Evolutionary conservation across 257 asterid species (phyloP), one percentile per base, ranked within the genome.

Genomic region (Solanum ossicruentum): DNA sequence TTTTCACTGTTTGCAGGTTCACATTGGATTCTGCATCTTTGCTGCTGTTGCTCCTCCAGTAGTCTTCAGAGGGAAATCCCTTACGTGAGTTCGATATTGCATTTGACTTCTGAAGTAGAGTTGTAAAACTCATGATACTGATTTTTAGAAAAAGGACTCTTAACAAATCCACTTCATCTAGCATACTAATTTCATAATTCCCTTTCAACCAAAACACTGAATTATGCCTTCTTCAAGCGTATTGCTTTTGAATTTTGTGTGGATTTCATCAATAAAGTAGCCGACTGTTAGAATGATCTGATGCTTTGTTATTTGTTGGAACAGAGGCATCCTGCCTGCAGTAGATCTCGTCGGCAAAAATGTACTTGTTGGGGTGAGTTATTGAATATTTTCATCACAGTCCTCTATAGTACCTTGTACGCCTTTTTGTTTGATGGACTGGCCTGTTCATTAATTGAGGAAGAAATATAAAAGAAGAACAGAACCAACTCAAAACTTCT

Each of bases 11-110:
- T 51, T 91, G 83, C 95, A 96, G 99, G 93, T 96, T 89, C 99
- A 96, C 88, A 93, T 96, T 63, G 93, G 84, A 90, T 96, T 96
- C 89, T 92, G 94, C 86, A 87, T 96, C 83, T 96, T 96, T 87
- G 93, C 99, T 20, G 97, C 99, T 10, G 98, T 96, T 89, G 99
- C 99, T 82, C 99, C 99, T 82, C 99, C 99, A 56, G 82, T 96
- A 32, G 97, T 96, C 73, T 96, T 96, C 93, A 91, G 90, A 89
- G 99, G 99, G 85, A 95, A 95, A 91, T 95, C 99, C 85, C 91
- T 96, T 43, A 89, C 98, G 99, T 96, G 90, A 91, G 97, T 86
- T 81, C 72, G 81, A 80, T 67, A 80, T 51, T 84, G 43, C 86
- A 52, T 69, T 12, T 28, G 9, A 18, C 69, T 36, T 70, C 39